Conservation (phyloP, 768 basidiomycete genomes). For the Calocera cornea region DNA sequence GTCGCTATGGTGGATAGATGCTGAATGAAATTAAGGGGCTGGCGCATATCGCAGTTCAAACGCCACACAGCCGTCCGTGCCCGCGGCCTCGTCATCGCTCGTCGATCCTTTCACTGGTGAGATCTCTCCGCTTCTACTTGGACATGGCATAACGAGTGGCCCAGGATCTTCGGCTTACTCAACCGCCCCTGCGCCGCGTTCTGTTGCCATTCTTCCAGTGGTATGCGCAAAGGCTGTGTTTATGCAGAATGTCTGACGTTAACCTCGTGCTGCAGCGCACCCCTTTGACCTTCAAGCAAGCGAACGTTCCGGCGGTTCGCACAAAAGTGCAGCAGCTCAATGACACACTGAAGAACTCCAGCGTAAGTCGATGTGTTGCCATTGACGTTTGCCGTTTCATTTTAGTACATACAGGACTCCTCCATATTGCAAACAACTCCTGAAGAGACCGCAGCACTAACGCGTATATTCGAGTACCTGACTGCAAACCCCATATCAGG, state of each 20-base stretch:
- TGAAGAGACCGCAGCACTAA: conserved; percentile 20
- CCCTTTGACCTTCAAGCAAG: conserved; percentile 71
- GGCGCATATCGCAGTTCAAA: neutral
- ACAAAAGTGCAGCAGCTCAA: conserved; percentile 66
- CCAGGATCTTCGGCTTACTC: conserved; percentile 20
- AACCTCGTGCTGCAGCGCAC: conserved; percentile 34
- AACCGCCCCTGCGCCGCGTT: conserved; percentile 19
- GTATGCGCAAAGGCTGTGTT: conserved; percentile 18
- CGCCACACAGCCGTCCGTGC: neutral
- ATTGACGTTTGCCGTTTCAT: neutral
- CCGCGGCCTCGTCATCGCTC: neutral
- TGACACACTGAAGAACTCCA: conserved; percentile 49
- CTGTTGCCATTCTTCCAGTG: conserved; percentile 22
- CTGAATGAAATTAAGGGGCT: neutral
- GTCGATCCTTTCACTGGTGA: conserved; percentile 58
- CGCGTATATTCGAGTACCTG: conserved; percentile 12
- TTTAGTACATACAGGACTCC: neutral
- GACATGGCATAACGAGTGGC: neutral
- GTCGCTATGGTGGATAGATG: neutral
- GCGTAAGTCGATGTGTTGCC: conserved; percentile 34
- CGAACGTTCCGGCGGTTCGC: conserved; percentile 63
- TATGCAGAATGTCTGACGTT: neutral
- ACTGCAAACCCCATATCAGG: conserved; percentile 17
- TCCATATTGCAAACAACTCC: conserved; percentile 10
- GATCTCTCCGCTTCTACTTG: conserved; percentile 38